These are phyloP conservation scores for Apiospora koreana DNA, from an alignment of 2,329 filamentous ascomycete genomes.

Conservation along the genomic window DNA sequence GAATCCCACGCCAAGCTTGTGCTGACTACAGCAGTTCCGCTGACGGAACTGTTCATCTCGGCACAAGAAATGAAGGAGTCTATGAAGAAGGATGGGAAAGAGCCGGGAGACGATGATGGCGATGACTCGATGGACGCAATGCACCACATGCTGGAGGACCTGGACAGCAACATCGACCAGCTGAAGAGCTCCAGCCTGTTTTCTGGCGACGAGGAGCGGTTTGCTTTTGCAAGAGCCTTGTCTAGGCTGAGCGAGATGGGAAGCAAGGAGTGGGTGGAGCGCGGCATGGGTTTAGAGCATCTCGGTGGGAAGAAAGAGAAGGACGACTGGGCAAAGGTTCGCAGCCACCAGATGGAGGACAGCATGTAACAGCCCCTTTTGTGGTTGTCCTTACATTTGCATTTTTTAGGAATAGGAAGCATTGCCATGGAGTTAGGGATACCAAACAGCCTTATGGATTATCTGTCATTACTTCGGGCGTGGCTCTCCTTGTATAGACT, in stretches of 20 bases:
- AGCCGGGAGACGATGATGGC: slow-evolving; percentile 41
- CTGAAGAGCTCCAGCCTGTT: slow-evolving; percentile 87
- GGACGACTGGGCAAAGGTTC: slow-evolving; percentile 65
- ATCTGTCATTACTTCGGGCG: neutral
- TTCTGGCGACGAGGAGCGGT: slow-evolving; percentile 91
- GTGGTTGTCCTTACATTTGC: neutral
- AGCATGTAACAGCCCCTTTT: slow-evolving; percentile 52
- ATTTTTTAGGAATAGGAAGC: neutral
- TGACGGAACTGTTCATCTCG: slow-evolving; percentile 84
- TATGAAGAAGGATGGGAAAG: slow-evolving; percentile 48
- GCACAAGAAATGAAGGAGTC: slow-evolving; percentile 67
- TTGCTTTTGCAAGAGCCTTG: slow-evolving; percentile 89
- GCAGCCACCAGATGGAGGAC: slow-evolving; percentile 69
- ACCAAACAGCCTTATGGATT: neutral
- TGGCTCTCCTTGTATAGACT: neutral
- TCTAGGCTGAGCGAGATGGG: slow-evolving; percentile 90
- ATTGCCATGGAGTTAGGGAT: neutral
- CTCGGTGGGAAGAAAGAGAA: slow-evolving; percentile 65
- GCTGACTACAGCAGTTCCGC: slow-evolving; percentile 82
- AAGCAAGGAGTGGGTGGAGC: slow-evolving; percentile 90
- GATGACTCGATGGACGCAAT: slow-evolving; percentile 60
- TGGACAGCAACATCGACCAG: slow-evolving; percentile 81
- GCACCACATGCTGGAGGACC: slow-evolving; percentile 81
- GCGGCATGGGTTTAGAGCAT: slow-evolving; percentile 68
- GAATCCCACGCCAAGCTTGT: slow-evolving; percentile 93